Conservation (phyloP, 2,329 filamentous ascomycete genomes). For the Epichloe amarillans region DNA sequence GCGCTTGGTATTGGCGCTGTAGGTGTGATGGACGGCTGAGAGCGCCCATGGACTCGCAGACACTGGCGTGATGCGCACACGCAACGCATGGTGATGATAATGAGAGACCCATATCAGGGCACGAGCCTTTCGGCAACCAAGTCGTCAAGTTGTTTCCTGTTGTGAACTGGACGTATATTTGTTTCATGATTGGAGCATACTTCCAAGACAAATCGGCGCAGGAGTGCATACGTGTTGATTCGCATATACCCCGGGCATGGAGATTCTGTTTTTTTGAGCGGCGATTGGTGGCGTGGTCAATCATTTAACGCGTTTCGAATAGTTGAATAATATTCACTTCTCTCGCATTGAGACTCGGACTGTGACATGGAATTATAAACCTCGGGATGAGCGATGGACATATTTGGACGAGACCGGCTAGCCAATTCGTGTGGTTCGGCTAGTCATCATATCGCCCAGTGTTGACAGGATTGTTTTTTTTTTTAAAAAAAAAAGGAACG, state of each 20-base stretch:
- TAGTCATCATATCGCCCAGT: no score
- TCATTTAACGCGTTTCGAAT: not conserved
- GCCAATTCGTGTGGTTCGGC: no score
- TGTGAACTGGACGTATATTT: not conserved
- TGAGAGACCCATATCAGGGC: not conserved
- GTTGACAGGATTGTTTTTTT: no score
- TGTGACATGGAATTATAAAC: not conserved
- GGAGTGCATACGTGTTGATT: not conserved
- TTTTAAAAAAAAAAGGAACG: no score
- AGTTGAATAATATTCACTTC: not conserved
- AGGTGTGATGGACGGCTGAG: not conserved
- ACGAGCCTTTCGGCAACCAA: not conserved
- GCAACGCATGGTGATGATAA: not conserved
- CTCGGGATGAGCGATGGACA: not conserved
- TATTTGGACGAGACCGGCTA: no score
- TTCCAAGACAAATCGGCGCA: slow-evolving; percentile 4
- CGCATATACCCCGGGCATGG: slow-evolving; percentile 2
- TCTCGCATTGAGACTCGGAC: not conserved
- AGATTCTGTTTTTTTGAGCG: not conserved
- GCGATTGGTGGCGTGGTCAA: not conserved
- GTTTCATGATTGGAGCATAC: not conserved
- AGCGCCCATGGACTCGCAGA: not conserved
- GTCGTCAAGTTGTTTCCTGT: not conserved
- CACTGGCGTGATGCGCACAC: not conserved
- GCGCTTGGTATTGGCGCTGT: slow-evolving; percentile 27